Conservation (phyloP, 768 basidiomycete genomes). For the Phaeolepiota aurea region DNA sequence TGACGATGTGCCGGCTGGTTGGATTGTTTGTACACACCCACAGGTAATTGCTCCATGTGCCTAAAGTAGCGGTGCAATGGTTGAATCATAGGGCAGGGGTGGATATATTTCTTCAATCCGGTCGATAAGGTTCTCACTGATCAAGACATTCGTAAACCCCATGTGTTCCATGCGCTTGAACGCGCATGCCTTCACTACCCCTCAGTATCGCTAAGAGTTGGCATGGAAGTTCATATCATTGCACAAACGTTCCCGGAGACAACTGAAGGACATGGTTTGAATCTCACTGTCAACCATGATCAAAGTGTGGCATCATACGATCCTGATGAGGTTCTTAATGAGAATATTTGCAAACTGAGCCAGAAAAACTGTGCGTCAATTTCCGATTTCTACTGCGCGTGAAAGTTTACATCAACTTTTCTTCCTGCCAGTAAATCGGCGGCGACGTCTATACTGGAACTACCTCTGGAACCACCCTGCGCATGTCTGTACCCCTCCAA, state of each 20-base stretch:
- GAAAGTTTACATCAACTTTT: no score
- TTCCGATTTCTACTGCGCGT: background rate
- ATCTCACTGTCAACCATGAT: constrained; percentile 37
- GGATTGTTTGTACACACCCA: constrained; percentile 34
- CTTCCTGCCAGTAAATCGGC: constrained; percentile 27
- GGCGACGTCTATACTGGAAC: constrained; percentile 44
- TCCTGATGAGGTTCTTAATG: constrained; percentile 19
- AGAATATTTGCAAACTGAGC: constrained; percentile 16
- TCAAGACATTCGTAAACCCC: constrained; percentile 38
- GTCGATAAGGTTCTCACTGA: constrained; percentile 33
- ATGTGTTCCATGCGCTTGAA: constrained; percentile 19
- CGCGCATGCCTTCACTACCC: constrained; percentile 19
- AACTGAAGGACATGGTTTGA: constrained; percentile 12
- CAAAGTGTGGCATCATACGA: constrained; percentile 38
- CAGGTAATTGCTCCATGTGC: constrained; percentile 15
- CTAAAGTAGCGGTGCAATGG: no score
- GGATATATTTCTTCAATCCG: constrained; percentile 40
- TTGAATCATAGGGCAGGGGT: no score
- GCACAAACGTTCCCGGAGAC: constrained; percentile 6
- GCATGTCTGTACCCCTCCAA: constrained; percentile 31
- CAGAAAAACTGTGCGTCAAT: constrained; percentile 16
- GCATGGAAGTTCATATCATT: constrained; percentile 36
- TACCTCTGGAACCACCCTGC: constrained; percentile 40
- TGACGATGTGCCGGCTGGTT: constrained; percentile 20
- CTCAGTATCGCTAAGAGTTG: constrained; percentile 21